These are phyloP conservation scores for Chaetomium sp. DNA, from an alignment of 2,329 filamentous ascomycete species.

Conservation along the genomic window DNA sequence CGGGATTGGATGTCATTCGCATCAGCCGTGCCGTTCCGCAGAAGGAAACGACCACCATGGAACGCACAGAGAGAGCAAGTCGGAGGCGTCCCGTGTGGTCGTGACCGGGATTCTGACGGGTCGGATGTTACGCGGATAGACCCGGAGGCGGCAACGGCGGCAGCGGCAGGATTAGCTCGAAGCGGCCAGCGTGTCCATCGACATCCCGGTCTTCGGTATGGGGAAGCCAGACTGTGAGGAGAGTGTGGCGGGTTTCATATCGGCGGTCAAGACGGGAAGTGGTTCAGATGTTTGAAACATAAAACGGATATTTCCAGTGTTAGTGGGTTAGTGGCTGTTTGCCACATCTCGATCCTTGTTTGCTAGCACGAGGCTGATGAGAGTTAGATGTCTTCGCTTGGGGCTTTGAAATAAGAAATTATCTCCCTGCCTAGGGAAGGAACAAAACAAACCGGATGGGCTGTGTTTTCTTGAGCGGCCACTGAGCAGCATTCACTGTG, in stretches of 20 bases:
- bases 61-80: neutral
- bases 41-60: neutral
- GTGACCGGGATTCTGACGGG: neutral
- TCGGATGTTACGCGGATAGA: neutral
- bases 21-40: neutral
- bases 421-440: too few species aligned
- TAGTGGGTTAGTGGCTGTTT: neutral
- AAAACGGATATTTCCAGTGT: neutral
- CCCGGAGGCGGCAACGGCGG: slow-evolving; percentile 2
- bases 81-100: slow-evolving; percentile 7
- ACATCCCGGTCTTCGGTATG: neutral
- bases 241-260: neutral
- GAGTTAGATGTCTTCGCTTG: neutral
- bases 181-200: slow-evolving; percentile 2
- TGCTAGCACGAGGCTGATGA: neutral
- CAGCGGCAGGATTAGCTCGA: slow-evolving; percentile 1
- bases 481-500: neutral
- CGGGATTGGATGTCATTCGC: slow-evolving; percentile 13
- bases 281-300: neutral
- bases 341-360: neutral
- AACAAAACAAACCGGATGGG: neutral
- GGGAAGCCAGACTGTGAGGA: neutral
- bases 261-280: slow-evolving; percentile 1
- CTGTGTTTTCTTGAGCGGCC: neutral
- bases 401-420: neutral